Conservation (phyloP, 179 eudicot species). For the Silene vulgaris region DNA sequence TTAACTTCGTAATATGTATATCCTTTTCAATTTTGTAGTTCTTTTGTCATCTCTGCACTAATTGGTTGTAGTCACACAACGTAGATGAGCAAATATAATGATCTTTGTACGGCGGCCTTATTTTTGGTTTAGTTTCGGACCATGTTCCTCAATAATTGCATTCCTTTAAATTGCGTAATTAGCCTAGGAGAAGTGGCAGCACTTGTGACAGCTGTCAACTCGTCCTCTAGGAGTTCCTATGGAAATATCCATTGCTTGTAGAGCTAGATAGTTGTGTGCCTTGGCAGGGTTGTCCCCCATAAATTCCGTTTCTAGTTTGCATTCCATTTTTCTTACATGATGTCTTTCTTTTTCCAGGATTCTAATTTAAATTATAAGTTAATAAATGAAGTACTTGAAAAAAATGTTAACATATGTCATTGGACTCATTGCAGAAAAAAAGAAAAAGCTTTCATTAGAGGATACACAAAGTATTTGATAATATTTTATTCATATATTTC, state of each 20-base stretch:
- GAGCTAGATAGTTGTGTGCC: background rate
- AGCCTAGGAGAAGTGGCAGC: background rate
- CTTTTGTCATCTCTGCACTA: background rate
- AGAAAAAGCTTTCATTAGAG: background rate
- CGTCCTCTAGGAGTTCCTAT: background rate
- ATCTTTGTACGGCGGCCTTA: background rate
- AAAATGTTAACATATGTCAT: background rate
- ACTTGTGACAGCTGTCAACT: background rate
- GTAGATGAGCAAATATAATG: background rate
- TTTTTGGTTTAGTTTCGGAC: background rate
- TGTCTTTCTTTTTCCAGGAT: too few species aligned
- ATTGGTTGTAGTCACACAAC: background rate
- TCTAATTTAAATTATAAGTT: background rate
- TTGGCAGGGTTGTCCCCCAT: background rate
- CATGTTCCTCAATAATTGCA: background rate
- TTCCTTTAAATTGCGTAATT: background rate
- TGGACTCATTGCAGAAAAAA: background rate
- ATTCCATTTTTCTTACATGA: too few species aligned
- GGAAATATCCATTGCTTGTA: background rate
- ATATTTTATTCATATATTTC: background rate
- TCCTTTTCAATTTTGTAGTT: background rate
- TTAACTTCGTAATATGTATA: background rate
- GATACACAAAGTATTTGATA: background rate
- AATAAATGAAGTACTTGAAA: background rate
- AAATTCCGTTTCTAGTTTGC: background rate